Percentiles rank a stretch among this genome's conserved stretches.
Conservation (phyloP, 495 filamentous ascomycete species). For the Penicillium atrosanguineum region DNA sequence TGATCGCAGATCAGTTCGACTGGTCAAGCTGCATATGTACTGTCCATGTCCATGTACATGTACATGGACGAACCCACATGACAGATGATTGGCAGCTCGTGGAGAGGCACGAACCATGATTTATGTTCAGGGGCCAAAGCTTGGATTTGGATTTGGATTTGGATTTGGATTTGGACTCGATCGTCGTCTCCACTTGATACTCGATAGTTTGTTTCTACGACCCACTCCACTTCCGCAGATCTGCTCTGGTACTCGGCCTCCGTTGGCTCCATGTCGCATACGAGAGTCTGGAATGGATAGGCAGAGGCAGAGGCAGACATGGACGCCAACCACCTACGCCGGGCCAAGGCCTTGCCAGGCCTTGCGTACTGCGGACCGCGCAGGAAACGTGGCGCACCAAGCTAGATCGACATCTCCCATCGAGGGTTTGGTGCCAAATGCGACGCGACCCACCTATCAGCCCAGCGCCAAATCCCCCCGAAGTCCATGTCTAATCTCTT, state of each 20-base stretch:
- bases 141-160: no score
- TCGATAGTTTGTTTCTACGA: constrained; percentile 14
- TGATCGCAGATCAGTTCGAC: background rate
- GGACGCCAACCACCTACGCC: background rate
- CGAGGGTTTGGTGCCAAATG: constrained; percentile 16
- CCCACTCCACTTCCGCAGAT: background rate
- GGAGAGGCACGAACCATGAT: constrained; percentile 3
- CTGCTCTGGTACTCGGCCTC: no score
- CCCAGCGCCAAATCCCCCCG: constrained; percentile 5
- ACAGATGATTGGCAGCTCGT: background rate
- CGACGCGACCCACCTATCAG: constrained; percentile 21
- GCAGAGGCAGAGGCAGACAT: no score
- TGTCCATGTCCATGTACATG: constrained; percentile 11
- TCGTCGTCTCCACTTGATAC: background rate
- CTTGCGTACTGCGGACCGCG: background rate
- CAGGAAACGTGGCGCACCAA: constrained; percentile 12
- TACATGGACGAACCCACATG: no score
- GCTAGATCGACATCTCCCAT: constrained; percentile 20
- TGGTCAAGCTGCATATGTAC: background rate
- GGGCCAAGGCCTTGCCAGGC: background rate
- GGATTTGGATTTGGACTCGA: no score
- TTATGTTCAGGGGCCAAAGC: no score
- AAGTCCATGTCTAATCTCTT: constrained; percentile 10
- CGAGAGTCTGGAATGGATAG: background rate
- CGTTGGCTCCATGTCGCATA: background rate